Percentiles rank a stretch among this genome's conserved stretches.
These are phyloP conservation scores for Alternaria metachromatica DNA, from an alignment of 2,329 filamentous ascomycete species.

Conservation along the genomic window DNA sequence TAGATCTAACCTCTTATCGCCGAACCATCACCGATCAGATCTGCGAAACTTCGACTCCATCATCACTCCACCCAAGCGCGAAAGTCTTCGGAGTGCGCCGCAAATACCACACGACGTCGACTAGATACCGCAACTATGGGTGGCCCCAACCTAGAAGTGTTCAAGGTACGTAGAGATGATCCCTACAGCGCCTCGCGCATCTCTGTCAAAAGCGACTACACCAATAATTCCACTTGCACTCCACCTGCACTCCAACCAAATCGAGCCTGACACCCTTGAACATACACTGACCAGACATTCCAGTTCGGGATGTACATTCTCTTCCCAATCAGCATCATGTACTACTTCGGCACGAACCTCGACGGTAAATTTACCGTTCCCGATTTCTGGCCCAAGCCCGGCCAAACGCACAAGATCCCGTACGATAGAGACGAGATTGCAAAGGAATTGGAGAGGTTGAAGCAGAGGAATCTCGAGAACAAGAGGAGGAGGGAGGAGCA, in stretches of 20 bases:
- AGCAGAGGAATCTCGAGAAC: slow-evolving; percentile 55
- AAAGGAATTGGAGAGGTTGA: slow-evolving; percentile 77
- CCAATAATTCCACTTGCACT: slow-evolving; percentile 1
- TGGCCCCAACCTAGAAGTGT: slow-evolving; percentile 89
- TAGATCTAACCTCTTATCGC: slow-evolving; percentile 4
- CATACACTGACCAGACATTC: not conserved
- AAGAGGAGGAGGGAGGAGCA: slow-evolving; percentile 57
- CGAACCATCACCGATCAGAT: slow-evolving; percentile 13
- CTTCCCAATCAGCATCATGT: slow-evolving; percentile 99
- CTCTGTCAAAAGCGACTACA: not conserved
- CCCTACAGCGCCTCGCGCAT: not conserved
- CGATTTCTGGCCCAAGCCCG: slow-evolving; percentile 89
- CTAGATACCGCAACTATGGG: slow-evolving; percentile 64
- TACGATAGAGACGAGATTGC: slow-evolving; percentile 82
- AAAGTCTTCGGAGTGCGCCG: not conserved
- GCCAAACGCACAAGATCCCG: slow-evolving; percentile 78
- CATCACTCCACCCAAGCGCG: slow-evolving; percentile 9
- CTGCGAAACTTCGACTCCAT: slow-evolving; percentile 6
- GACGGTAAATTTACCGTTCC: slow-evolving; percentile 83
- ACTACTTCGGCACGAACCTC: slow-evolving; percentile 99
- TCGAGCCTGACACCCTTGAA: not conserved
- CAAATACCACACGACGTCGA: not conserved
- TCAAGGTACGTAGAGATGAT: slow-evolving; percentile 70
- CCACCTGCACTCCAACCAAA: not conserved
- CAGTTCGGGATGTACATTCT: slow-evolving; percentile 99